These are phyloP conservation scores for Yarrowia sp. DNA, from an alignment of 805 yeast genomes.

Conservation along the genomic window DNA sequence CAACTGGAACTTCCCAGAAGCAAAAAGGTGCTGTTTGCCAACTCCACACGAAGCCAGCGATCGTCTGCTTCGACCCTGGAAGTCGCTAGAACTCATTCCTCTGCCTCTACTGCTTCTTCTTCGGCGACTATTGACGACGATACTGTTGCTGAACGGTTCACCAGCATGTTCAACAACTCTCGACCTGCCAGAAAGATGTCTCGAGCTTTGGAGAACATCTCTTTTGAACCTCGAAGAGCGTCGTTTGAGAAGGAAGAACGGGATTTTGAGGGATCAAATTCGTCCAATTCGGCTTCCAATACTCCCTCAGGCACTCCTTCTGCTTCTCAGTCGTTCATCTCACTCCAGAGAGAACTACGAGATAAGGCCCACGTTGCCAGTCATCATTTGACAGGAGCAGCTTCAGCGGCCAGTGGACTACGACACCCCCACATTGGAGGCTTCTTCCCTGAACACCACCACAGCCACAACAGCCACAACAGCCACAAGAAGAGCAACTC, in stretches of 20 bases:
- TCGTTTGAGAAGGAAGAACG: slow-evolving; percentile 2
- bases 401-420: slow-evolving; percentile 12
- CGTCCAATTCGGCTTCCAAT: neutral
- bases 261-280: neutral
- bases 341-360: slow-evolving; percentile 15
- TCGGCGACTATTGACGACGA: slow-evolving; percentile 28
- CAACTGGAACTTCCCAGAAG: slow-evolving; percentile 10
- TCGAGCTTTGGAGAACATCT: slow-evolving; percentile 21
- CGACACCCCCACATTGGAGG: slow-evolving; percentile 8
- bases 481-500: slow-evolving; percentile 22
- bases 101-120: slow-evolving; percentile 11
- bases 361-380: slow-evolving; percentile 26
- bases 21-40: slow-evolving; percentile 23
- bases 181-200: slow-evolving; percentile 20
- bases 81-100: slow-evolving; percentile 3
- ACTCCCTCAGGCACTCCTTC: slow-evolving; percentile 30
- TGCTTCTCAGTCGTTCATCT: slow-evolving; percentile 19
- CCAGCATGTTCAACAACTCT: slow-evolving; percentile 24
- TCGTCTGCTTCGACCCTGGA: slow-evolving; percentile 20
- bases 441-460: slow-evolving; percentile 24
- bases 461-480: no score
- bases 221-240: slow-evolving; percentile 22
- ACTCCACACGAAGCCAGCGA: slow-evolving; percentile 11
- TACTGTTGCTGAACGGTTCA: slow-evolving; percentile 16
- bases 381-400: slow-evolving; percentile 12